A percentile compares a stretch with the other conserved stretches of the same genome.
phyloP scores from a whole-genome alignment of 2,329 filamentous ascomycete genomes.

The Monilinia aucupariae region DNA sequence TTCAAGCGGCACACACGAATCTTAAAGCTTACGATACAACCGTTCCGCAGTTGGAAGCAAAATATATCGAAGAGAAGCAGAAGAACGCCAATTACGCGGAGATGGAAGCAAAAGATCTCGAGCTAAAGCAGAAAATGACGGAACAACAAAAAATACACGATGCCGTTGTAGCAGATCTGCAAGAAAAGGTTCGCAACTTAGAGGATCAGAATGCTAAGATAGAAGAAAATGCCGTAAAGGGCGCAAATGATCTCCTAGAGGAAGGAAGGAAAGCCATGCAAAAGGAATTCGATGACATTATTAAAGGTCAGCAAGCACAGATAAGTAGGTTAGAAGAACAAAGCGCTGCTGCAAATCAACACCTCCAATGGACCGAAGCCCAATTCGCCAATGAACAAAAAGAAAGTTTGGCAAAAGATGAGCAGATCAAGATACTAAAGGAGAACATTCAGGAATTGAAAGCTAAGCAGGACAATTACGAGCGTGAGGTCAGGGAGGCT shows the following conservation, averaged over 20 bases:
- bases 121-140: background rate
- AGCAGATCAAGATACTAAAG: background rate
- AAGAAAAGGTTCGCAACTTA: background rate
- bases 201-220: too few relatives aligned
- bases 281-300: background rate
- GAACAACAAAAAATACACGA: background rate
- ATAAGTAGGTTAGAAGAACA: background rate
- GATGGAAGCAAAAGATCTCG: background rate
- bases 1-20: slow-evolving; percentile 4
- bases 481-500: too few relatives aligned
- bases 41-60: background rate
- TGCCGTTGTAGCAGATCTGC: background rate
- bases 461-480: fast-evolving
- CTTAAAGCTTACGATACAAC: background rate
- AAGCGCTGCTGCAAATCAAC: background rate
- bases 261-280: too few relatives aligned
- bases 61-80: background rate
- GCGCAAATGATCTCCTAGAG: too few relatives aligned
- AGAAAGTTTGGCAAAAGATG: background rate
- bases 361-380: background rate
- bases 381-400: fast-evolving
- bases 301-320: background rate
- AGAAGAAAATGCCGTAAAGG: too few relatives aligned
- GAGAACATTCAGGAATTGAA: background rate
- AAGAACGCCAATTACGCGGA: background rate